These are phyloP conservation scores for Amanita thiersii DNA, from an alignment of 768 basidiomycete genomes.

Conservation along the genomic window DNA sequence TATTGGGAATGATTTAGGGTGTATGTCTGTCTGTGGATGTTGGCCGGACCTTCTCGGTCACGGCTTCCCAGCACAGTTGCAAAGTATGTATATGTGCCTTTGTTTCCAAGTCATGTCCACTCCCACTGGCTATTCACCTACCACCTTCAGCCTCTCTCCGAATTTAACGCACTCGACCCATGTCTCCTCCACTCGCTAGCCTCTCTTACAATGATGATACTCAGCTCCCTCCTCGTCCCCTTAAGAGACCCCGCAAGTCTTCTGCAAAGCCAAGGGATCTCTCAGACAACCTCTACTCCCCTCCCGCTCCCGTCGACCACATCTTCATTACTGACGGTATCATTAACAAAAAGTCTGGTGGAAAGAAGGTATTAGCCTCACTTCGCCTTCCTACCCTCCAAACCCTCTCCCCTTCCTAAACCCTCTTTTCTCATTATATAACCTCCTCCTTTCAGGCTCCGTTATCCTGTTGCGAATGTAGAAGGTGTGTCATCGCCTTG, in stretches of 20 bases:
- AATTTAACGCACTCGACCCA: conserved; percentile 7
- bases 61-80: too few species aligned
- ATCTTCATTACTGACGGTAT: conserved; percentile 45
- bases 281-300: background rate
- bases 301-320: conserved; percentile 31
- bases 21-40: too few species aligned
- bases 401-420: conserved; percentile 5
- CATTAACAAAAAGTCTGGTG: conserved; percentile 33
- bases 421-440: conserved; percentile 3
- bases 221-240: conserved; percentile 4
- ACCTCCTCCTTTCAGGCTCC: conserved; percentile 40
- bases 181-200: conserved; percentile 3
- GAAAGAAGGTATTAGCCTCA: conserved; percentile 32
- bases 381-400: background rate
- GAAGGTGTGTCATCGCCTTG: conserved; percentile 30
- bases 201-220: conserved; percentile 5
- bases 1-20: too few species aligned
- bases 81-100: conserved; percentile 8
- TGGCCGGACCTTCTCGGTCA: too few species aligned
- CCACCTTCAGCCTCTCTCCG: conserved; percentile 10
- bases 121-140: conserved; percentile 6
- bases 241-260: conserved; percentile 9
- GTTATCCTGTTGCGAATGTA: conserved; percentile 56
- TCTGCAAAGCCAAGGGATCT: conserved; percentile 1
- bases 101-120: conserved; percentile 1